Conservation (phyloP, 139 green algal genomes). For the Chlamydomonas sp. region DNA sequence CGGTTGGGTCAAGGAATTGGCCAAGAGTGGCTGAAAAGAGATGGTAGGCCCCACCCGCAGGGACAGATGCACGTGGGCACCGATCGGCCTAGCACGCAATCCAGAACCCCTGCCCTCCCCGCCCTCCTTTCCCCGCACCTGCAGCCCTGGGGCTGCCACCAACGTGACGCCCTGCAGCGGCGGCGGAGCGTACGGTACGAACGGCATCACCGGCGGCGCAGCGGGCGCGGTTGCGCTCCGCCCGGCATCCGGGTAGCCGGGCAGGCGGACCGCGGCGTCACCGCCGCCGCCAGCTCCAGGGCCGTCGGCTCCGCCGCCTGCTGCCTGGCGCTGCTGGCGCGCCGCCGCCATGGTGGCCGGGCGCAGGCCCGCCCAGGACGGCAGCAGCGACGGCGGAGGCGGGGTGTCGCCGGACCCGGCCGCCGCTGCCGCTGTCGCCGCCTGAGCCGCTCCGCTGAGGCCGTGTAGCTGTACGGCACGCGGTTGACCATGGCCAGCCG, state of each 20-base stretch:
- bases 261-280: not conserved
- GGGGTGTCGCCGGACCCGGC: not conserved
- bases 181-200: slow-evolving; percentile 32
- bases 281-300: not conserved
- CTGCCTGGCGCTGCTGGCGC: not conserved
- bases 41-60: no score
- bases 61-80: not conserved
- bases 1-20: no score
- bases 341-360: not conserved
- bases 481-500: no score
- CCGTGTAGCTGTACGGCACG: no score
- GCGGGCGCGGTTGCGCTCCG: no score
- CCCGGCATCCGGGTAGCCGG: not conserved
- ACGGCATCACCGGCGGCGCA: not conserved
- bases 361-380: not conserved
- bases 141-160: not conserved
- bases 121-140: slow-evolving; percentile 16
- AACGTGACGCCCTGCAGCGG: slow-evolving; percentile 18
- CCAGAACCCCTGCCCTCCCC: not conserved
- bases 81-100: not conserved
- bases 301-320: not conserved
- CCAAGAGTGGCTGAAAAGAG: no score
- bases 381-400: not conserved
- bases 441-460: no score
- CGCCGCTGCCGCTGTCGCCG: not conserved